Percentiles rank a stretch among this genome's conserved stretches.
Evolutionary conservation across 2,329 filamentous ascomycete species (phyloP).

Genomic region (Trichoderma polysporum): DNA sequence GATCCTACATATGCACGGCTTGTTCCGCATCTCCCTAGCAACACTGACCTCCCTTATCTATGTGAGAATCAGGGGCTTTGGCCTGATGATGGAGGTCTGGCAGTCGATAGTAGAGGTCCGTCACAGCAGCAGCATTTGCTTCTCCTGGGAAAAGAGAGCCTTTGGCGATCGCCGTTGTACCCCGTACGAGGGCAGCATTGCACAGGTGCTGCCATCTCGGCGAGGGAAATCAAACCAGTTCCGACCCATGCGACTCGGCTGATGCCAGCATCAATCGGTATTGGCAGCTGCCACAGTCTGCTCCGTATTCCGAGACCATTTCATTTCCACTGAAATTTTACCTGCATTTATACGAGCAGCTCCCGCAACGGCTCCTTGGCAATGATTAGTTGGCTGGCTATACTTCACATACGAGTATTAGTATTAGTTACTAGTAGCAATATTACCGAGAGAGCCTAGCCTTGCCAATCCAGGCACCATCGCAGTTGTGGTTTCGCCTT

Average conservation of each 20-base stretch:
- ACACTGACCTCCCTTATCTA: background rate
- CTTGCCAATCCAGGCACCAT: background rate
- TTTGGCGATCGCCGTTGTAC: background rate
- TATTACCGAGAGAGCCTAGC: background rate
- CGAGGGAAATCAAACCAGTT: background rate
- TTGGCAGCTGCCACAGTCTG: background rate
- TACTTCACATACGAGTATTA: too few species aligned
- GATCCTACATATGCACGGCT: background rate
- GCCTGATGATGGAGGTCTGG: background rate
- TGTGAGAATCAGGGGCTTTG: slow-evolving; percentile 9
- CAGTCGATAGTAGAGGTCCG: background rate
- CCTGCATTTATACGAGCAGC: background rate
- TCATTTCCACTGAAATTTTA: slow-evolving; percentile 9
- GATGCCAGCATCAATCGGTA: background rate
- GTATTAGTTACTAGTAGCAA: too few species aligned
- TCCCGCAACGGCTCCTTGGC: background rate
- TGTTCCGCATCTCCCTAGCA: background rate
- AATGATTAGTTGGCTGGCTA: background rate
- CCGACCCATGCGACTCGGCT: background rate
- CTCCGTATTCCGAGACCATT: slow-evolving; percentile 5
- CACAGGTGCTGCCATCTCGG: slow-evolving; percentile 12
- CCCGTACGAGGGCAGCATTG: background rate
- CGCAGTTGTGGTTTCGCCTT: background rate
- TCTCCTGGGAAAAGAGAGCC: background rate
- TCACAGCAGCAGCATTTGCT: background rate